Percentiles rank a stretch among this genome's conserved stretches.
Evolutionary conservation across 1,139 yeast genomes (phyloP).

Genomic region (Torulaspora pretoriensis): DNA sequence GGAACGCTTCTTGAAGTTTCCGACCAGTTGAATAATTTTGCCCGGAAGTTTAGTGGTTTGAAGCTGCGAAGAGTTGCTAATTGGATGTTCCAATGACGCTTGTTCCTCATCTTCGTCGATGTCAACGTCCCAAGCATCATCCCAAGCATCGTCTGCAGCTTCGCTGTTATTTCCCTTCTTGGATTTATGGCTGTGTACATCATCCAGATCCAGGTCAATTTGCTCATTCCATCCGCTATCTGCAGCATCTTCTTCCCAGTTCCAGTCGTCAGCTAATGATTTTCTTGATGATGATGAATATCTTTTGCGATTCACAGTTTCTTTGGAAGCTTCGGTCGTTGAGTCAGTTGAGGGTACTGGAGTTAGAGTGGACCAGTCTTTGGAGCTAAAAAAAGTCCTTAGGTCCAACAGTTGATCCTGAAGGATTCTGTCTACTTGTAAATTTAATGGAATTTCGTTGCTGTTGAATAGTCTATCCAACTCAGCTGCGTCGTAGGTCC

Average conservation of each 20-base stretch:
- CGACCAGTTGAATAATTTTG: slow-evolving; percentile 13
- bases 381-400: slow-evolving; percentile 18
- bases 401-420: slow-evolving; percentile 19
- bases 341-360: not conserved
- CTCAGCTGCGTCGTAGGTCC: slow-evolving; percentile 22
- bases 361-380: slow-evolving; percentile 11
- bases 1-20: slow-evolving; percentile 18
- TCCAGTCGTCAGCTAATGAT: slow-evolving; percentile 21
- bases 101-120: slow-evolving; percentile 14
- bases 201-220: slow-evolving; percentile 25
- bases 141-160: slow-evolving; percentile 27
- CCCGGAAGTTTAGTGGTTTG: slow-evolving; percentile 23
- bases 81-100: not conserved
- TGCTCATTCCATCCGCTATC: slow-evolving; percentile 29
- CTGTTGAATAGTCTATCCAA: slow-evolving; percentile 23
- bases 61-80: not conserved
- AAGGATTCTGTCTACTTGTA: slow-evolving; percentile 28
- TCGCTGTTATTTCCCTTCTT: slow-evolving; percentile 5
- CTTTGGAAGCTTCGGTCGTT: not conserved
- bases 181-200: slow-evolving; percentile 4
- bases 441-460: slow-evolving; percentile 23
- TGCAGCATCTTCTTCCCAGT: slow-evolving; percentile 27
- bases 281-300: slow-evolving; percentile 7
- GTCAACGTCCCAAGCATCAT: slow-evolving; percentile 31
- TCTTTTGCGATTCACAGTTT: not conserved